Base-by-base conservation (phyloP, 352 stramenopile species). In the Globisporangium megalacanthum region DNA sequence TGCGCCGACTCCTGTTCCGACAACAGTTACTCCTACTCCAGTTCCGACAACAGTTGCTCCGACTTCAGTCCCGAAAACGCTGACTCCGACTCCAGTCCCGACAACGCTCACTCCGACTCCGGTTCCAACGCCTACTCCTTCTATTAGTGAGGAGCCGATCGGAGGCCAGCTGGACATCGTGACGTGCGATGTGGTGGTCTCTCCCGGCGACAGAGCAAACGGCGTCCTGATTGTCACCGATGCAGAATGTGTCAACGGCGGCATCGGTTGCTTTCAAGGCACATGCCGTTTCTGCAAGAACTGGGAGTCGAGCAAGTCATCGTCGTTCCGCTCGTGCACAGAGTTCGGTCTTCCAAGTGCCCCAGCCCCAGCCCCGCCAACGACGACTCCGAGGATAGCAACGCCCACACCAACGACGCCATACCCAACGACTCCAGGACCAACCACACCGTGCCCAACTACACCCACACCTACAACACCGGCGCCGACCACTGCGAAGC, bases 221-320 rank as follows among this genome's bases (percentile, higher is more conserved):
- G 31, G 69, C 52, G n/a, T 60, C 8, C 17, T 14, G 41, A 47
- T 47, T 25, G 41, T 54, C 2, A n/a, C 54, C 9, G 66, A 73
- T 39, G 13, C 50, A 6, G 33, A 50, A 6, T 73, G 66, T 22
- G 29, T 22, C 7, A 54, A 17, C 2, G 58, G 41, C 3, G 63
- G 62, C 0, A 25, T 74, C 10, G 70, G 70, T 1, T 79, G 70
- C 56, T 67, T 74, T 35, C n/a, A 37, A 7, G 48, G 37, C 13
- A 17, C 25, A 2, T 79, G 71, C 39, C 68, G 71, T 29, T 68
- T 64, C 39, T 79, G 71, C 48, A 68, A 71, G 44, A 68, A 54
- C 11, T 57, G 39, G 14, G 51, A 68, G 11, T 69, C 66, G 48
- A 10, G 2, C 13, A 50, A 31, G 8, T 50, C 59, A 4, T 68